A percentile compares a stretch with the other conserved stretches of the same genome.
These are phyloP conservation scores for Corchorus olitorius DNA, from an alignment of 345 rosid genomes.

Conservation along the genomic window DNA sequence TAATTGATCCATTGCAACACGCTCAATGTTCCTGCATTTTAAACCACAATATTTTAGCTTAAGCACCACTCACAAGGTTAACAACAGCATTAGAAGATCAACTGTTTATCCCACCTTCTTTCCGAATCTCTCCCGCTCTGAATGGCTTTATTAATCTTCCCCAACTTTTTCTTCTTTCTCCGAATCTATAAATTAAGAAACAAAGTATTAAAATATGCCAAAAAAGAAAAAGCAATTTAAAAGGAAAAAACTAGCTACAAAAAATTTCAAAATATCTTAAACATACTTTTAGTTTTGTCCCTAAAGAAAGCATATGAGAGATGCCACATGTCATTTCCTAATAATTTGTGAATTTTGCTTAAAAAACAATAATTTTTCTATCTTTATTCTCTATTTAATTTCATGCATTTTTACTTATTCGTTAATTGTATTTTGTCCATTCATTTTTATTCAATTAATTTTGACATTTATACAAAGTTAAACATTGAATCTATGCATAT, in stretches of 20 bases:
- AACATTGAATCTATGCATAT: too few relatives aligned
- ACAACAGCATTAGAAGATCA: constrained; percentile 17
- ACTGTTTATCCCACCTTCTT: constrained; percentile 50
- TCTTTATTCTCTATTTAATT: too few relatives aligned
- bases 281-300: too few relatives aligned
- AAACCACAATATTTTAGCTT: constrained; percentile 26
- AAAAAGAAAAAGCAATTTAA: background rate
- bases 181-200: constrained; percentile 52
- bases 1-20: constrained; percentile 83
- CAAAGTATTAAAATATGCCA: background rate
- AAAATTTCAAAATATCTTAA: background rate
- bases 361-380: too few relatives aligned
- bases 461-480: too few relatives aligned
- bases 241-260: background rate
- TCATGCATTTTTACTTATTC: too few relatives aligned
- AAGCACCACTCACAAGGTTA: constrained; percentile 15
- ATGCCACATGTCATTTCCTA: too few relatives aligned
- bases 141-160: constrained; percentile 58
- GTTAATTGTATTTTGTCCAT: too few relatives aligned
- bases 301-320: too few relatives aligned
- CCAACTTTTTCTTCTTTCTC: constrained; percentile 60
- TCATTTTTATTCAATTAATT: too few relatives aligned
- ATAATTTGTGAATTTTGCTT: too few relatives aligned
- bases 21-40: constrained; percentile 69
- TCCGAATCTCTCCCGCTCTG: constrained; percentile 54